A percentile compares a stretch with the other conserved stretches of the same genome.
These are phyloP conservation scores for Auriscalpium vulgare DNA, from an alignment of 768 basidiomycete genomes.

Conservation along the genomic window DNA sequence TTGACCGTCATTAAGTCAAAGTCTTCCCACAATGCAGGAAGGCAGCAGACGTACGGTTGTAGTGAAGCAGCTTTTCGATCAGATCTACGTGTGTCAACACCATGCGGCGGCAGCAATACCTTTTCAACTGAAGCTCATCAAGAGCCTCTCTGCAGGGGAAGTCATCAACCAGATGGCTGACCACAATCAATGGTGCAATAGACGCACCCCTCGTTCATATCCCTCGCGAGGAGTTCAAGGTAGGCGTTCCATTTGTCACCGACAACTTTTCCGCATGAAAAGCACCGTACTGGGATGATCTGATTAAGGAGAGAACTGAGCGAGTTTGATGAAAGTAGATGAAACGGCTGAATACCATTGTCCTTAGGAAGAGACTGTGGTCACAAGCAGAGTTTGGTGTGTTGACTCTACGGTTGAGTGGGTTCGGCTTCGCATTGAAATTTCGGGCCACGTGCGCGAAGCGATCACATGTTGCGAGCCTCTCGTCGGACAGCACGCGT, in stretches of 20 bases:
- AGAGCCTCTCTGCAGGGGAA: conserved; percentile 63
- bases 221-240: conserved; percentile 69
- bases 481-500: too few species aligned
- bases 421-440: too few species aligned
- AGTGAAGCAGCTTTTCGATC: conserved; percentile 94
- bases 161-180: not conserved
- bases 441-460: too few species aligned
- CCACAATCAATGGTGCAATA: not conserved
- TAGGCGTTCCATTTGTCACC: conserved; percentile 95
- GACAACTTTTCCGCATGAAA: conserved; percentile 95
- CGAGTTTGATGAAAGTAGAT: too few species aligned
- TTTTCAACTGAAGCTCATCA: conserved; percentile 80
- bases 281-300: conserved; percentile 96
- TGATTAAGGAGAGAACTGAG: conserved; percentile 20
- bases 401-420: too few species aligned
- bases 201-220: conserved; percentile 82
- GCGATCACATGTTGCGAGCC: too few species aligned
- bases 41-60: conserved; percentile 64
- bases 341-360: too few species aligned
- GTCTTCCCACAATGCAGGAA: not conserved
- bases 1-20: not conserved
- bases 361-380: too few species aligned
- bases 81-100: conserved; percentile 95
- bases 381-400: too few species aligned
- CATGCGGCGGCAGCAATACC: conserved; percentile 97